Evolutionary conservation across 108 stramenopile genomes (phyloP), one percentile per base, ranked within the genome.

Genomic region (Stephanodiscus triporus): DNA sequence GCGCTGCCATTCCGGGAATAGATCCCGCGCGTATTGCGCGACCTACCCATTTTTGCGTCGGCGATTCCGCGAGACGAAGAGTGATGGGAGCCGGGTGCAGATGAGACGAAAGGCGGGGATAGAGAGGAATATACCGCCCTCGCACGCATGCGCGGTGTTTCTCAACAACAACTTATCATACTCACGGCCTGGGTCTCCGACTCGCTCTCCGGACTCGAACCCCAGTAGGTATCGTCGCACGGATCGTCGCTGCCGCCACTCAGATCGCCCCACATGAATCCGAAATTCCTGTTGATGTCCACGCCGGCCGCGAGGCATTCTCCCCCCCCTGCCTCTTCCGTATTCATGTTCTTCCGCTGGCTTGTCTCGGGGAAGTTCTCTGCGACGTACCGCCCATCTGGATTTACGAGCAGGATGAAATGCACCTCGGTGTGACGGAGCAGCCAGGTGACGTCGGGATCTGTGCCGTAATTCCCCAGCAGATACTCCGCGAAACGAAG

Each of bases 201-300:
- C 68, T 89, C 89, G n/a, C 78, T 81, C 13, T 42, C 58, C 0
- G 89, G 60, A 19, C 16, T 56, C 13, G 42, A 36, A 11, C 89
- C 89, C 54, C 74, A 63, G 40, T 81, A 84, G 6, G 49, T 47
- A 6, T 76, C 56, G 30, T 16, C 22, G 45, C 89, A 89, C 11
- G 81, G 63, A 40, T 79, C 51, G 22, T 55, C 29, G 14, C 61
- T 66, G 40, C 7, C 65, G n/a, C 87, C 89, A 38, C 40, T 29
- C 10, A 60, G 29, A 10, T 61, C 63, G 0, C 89, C 87, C 89
- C 89, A 89, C 47, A 64, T 51, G 37, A 86, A 87, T 43, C 78
- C 83, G 57, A 67, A 89, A 34, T 89, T 89, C 9, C 89, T 50
- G 19, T 89, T 89, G 34, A 89, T 50, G 58, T 89, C 88, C 20